Evolutionary conservation across 2,329 filamentous ascomycete species (phyloP), one percentile per base, ranked within the genome.

Genomic region (Venturia asperata): DNA sequence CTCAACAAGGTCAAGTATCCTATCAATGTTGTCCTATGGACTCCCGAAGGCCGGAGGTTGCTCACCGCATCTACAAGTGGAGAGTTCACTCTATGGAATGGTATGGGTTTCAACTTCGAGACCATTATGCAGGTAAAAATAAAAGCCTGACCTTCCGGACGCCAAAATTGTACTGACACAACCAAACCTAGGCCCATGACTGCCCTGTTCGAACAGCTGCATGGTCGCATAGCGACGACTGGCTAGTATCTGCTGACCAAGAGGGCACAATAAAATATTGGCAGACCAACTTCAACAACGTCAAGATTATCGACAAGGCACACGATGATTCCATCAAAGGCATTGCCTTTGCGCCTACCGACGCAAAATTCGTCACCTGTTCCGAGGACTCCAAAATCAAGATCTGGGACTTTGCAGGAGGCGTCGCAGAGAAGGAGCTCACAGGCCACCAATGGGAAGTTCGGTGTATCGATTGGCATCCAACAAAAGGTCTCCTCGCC

Each of bases 271-370:
- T 99, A 77, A 97, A 97, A 79, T 99, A 99, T 78, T 97, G 93
- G 91, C 92, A 97, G 76, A 91, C 93, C 41, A 99, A 97, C 75
- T 97, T 99, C 80, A 97, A 99, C 82, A 97, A 97, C 72, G 92
- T 97, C 67, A 91, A 97, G 76, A 92, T 91, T 64, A 91, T 99
- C 64, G 24, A 21, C 24, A 87, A 92, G 73, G 94, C 92, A 7
- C 94, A 97, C 74, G 85, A 86, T 61, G 92, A 97, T 73, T 89
- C 93, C 5, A 90, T 99, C 67, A 83, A 94, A 71, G 94, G 97
- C 72, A 81, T 99, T 47, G 89, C 93, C 10, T 97, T 97, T 76
- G 91, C 92, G 67, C 94, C 94, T 0, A 96, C 89, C 68, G 94
- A 99, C 76, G 84, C 89, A 67, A 97, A 97, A 74, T 99, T 99